phyloP scores from a whole-genome alignment of 2,329 filamentous ascomycete genomes.

The Torrubiellomyces zombiae region DNA sequence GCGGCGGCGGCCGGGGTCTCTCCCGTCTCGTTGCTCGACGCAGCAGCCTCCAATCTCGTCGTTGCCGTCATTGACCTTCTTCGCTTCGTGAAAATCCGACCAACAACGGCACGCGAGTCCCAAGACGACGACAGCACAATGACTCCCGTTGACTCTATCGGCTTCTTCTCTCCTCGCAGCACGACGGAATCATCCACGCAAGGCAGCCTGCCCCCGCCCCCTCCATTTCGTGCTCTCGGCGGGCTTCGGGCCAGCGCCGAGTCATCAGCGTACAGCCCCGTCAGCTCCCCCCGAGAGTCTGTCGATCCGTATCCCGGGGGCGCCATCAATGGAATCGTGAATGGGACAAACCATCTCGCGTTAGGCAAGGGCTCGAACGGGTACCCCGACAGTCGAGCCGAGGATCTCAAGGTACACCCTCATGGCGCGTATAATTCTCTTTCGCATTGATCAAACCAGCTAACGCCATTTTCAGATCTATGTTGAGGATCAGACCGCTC shows the following conservation, averaged over 20 bases:
- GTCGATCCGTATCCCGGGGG: conserved; percentile 22
- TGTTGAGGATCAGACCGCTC: conserved; percentile 67
- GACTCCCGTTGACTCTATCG: conserved; percentile 48
- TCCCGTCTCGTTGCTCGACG: conserved; percentile 84
- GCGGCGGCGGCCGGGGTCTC: conserved; percentile 67
- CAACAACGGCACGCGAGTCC: conserved; percentile 59
- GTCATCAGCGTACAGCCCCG: conserved; percentile 60
- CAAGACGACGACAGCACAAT: conserved; percentile 54
- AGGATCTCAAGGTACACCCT: conserved; percentile 30
- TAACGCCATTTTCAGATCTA: conserved; percentile 39
- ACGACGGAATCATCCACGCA: conserved; percentile 19
- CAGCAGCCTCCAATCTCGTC: conserved; percentile 79
- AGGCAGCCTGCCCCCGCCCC: conserved; percentile 30
- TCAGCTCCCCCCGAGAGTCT: conserved; percentile 50
- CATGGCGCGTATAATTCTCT: conserved; percentile 6
- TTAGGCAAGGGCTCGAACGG: conserved; percentile 23
- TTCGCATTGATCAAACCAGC: conserved; percentile 4
- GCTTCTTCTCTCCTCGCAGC: conserved; percentile 48
- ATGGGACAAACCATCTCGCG: conserved; percentile 18
- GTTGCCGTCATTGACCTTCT: conserved; percentile 75
- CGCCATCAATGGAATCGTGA: conserved; percentile 16
- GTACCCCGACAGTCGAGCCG: conserved; percentile 24
- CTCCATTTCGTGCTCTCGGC: conserved; percentile 41
- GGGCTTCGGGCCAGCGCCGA: conserved; percentile 42
- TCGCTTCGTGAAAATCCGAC: conserved; percentile 65